Evolutionary conservation across 805 yeast species (phyloP).

Genomic region (Barnettozyma wickerhamii): DNA sequence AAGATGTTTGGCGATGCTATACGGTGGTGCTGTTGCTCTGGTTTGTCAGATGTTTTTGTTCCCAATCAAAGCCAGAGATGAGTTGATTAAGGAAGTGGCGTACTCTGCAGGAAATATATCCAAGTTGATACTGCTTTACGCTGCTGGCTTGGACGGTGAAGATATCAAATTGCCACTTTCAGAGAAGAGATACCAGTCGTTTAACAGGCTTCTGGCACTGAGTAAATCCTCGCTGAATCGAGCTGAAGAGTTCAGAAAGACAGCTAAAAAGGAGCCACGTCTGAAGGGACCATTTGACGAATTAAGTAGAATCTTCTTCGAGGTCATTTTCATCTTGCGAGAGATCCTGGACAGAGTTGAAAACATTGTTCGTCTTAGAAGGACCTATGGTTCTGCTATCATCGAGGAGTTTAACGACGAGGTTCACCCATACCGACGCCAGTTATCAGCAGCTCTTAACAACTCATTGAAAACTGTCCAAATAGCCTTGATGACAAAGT

Average conservation of each 20-base stretch:
- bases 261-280: constrained; percentile 44
- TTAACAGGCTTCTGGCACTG: constrained; percentile 29
- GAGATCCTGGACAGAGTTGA: constrained; percentile 46
- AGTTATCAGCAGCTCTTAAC: constrained; percentile 37
- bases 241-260: constrained; percentile 37
- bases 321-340: constrained; percentile 40
- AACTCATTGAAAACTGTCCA: constrained; percentile 38
- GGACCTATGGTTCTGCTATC: constrained; percentile 41
- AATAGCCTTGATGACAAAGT: constrained; percentile 38
- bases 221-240: constrained; percentile 35
- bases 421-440: constrained; percentile 41
- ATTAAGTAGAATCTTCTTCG: constrained; percentile 35
- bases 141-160: constrained; percentile 36
- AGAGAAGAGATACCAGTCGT: constrained; percentile 28
- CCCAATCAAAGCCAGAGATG: constrained; percentile 45
- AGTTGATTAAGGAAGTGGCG: constrained; percentile 38
- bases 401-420: constrained; percentile 38
- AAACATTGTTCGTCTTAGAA: constrained; percentile 38
- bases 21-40: constrained; percentile 46
- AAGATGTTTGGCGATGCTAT: constrained; percentile 45
- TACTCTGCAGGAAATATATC: constrained; percentile 36
- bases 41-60: constrained; percentile 41
- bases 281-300: constrained; percentile 42
- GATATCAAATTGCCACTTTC: constrained; percentile 24
- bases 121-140: constrained; percentile 33